Evolutionary conservation across 2,329 filamentous ascomycete species (phyloP), one percentile per base, ranked within the genome.

Genomic region (Calonectria leucothoes): DNA sequence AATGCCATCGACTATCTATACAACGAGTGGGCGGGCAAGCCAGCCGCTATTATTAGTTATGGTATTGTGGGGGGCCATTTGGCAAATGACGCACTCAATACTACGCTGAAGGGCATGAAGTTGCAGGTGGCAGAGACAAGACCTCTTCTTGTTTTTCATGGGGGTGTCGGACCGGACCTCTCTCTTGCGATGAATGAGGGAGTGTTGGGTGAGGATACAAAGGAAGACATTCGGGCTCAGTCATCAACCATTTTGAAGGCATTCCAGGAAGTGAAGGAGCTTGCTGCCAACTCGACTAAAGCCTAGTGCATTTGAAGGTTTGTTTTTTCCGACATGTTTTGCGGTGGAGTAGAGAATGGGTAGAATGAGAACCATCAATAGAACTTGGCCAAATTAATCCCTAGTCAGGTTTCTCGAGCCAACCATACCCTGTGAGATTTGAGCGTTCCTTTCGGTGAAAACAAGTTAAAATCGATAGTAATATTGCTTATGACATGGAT

Each of bases 1-100:
- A 93, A 92, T 78, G 90, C 91, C 7, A 86, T 93, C 69, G 91
- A 93, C 79, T 92, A 91, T 77, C 85, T 93, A 0, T 88, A 86
- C 76, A 83, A 91, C 76, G 90, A 92, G 78, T 92, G 89, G 74
- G 45, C 52, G 2, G 76, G 74, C 2, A 77, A 78, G 31, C 59
- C 74, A 2, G 76, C 67, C 5, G 17, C 70, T 6, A 59, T 77
- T 2, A 42, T 77, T 11, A 77, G 74, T 7, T 77, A 78, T 6
- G 76, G 76, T 1, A 76, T 78, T 5, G 12, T 42, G 3, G 76
- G 74, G n/a, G 75, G 75, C 1, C 66, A 10, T 0, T 1, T 51
- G 3, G 69, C 76, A 1, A 74, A 39, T 6, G 63, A 64, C 1
- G 25, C 55, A 1, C 51, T 77, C 1, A 49, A 73, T 1, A 29